phyloP scores from a whole-genome alignment of 169 alveolate genomes.

The Cryptosporidium parvum region DNA sequence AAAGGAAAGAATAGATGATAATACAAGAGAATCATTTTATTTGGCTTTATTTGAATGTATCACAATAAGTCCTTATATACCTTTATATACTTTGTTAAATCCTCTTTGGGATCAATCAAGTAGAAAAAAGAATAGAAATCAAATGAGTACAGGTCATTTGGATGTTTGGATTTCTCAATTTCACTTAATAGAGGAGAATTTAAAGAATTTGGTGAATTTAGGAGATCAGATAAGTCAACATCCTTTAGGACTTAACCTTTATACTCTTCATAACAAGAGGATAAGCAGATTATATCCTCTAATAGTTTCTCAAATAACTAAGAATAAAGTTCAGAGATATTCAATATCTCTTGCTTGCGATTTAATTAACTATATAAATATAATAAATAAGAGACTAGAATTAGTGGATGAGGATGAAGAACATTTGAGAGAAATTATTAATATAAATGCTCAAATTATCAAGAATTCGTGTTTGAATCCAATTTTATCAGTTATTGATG shows the following conservation, averaged over 20 bases:
- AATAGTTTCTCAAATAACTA: slow-evolving; percentile 59
- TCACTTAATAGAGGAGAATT: slow-evolving; percentile 43
- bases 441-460: slow-evolving; percentile 1
- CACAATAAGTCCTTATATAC: slow-evolving; percentile 41
- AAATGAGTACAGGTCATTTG: slow-evolving; percentile 6
- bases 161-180: slow-evolving; percentile 74
- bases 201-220: slow-evolving; percentile 14
- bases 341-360: slow-evolving; percentile 48
- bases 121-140: slow-evolving; percentile 23
- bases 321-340: slow-evolving; percentile 64
- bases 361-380: slow-evolving; percentile 42
- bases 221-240: slow-evolving; percentile 20
- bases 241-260: neutral
- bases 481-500: slow-evolving; percentile 46
- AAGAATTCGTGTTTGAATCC: slow-evolving; percentile 47
- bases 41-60: slow-evolving; percentile 47
- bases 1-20: neutral
- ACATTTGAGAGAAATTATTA: neutral
- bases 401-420: neutral
- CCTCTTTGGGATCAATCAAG: slow-evolving; percentile 74
- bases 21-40: slow-evolving; percentile 23
- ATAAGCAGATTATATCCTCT: slow-evolving; percentile 71
- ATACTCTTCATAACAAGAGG: slow-evolving; percentile 25
- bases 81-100: slow-evolving; percentile 49
- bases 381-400: slow-evolving; percentile 37